These are phyloP conservation scores for Verticillium longisporum DNA, from an alignment of 2,329 filamentous ascomycete genomes.

Conservation along the genomic window DNA sequence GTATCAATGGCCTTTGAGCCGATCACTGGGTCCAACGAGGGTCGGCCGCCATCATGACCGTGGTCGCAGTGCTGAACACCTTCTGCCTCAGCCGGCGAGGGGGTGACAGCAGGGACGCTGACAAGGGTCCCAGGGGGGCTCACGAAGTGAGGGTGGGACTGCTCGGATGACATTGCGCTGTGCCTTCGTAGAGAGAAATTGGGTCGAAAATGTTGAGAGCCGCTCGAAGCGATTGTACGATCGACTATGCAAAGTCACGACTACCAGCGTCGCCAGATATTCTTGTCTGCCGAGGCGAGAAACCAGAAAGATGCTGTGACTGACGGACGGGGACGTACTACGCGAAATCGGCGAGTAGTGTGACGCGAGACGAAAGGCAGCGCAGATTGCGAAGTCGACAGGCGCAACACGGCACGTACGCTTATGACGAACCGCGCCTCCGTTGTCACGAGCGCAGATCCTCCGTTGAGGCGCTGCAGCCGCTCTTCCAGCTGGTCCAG, in stretches of 20 bases:
- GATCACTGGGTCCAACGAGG: neutral
- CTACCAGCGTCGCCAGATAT: neutral
- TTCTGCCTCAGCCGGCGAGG: neutral
- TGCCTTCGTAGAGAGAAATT: neutral
- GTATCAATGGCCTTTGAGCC: neutral
- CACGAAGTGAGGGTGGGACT: neutral
- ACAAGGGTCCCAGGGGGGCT: neutral
- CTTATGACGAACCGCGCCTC: too few species aligned
- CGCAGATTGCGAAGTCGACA: too few species aligned
- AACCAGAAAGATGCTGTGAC: neutral
- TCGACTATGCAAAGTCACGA: neutral
- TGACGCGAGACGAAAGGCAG: too few species aligned
- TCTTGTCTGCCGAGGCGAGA: neutral
- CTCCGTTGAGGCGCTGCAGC: too few species aligned
- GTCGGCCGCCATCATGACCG: neutral
- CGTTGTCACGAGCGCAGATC: too few species aligned
- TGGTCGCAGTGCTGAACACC: neutral
- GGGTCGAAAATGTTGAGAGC: neutral
- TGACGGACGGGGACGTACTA: too few species aligned
- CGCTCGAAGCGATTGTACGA: neutral
- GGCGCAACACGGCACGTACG: too few species aligned
- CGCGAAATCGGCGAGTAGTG: too few species aligned
- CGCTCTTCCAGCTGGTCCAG: too few species aligned
- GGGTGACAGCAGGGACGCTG: neutral
- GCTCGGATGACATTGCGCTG: neutral